Evolutionary conservation across 371 early-diverging fungal species (phyloP).

Genomic region (Apophysomyces ossiformis): DNA sequence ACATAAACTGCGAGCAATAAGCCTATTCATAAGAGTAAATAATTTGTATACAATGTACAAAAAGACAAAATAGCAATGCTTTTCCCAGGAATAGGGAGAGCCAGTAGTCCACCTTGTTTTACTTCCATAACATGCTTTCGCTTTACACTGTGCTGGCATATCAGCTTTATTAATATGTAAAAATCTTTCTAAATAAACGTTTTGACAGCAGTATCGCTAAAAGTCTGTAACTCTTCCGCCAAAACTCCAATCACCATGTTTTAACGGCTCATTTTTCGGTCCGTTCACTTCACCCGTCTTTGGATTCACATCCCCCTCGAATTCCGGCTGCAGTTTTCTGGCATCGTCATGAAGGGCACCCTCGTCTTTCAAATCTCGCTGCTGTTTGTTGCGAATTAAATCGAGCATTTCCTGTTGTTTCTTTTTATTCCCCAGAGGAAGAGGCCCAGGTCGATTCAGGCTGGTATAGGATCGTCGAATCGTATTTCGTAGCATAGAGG

Average conservation of each 20-base stretch:
- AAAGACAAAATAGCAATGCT: no score
- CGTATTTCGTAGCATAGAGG: slow-evolving; percentile 22
- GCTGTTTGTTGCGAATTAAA: slow-evolving; percentile 58
- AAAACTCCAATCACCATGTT: slow-evolving; percentile 91
- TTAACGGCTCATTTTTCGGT: slow-evolving; percentile 85
- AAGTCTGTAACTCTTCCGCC: slow-evolving; percentile 86
- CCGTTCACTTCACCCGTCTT: slow-evolving; percentile 83
- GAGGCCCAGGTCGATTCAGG: slow-evolving; percentile 65
- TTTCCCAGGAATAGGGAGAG: no score
- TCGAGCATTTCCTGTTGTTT: slow-evolving; percentile 80
- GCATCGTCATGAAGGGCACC: slow-evolving; percentile 67
- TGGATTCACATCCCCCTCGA: slow-evolving; percentile 80
- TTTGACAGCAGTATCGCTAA: slow-evolving; percentile 35
- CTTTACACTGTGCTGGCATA: no score
- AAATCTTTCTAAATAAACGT: not conserved
- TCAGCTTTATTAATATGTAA: not conserved
- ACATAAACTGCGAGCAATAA: not conserved
- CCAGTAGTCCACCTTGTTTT: no score
- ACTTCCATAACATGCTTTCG: no score
- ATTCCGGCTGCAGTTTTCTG: slow-evolving; percentile 56
- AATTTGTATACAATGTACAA: no score
- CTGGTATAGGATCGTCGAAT: slow-evolving; percentile 38
- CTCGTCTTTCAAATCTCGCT: slow-evolving; percentile 29
- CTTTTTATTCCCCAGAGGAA: slow-evolving; percentile 73
- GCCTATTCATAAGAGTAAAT: no score